Conservation (phyloP, 2,329 filamentous ascomycete species). For the Hypoxylon sp. region DNA sequence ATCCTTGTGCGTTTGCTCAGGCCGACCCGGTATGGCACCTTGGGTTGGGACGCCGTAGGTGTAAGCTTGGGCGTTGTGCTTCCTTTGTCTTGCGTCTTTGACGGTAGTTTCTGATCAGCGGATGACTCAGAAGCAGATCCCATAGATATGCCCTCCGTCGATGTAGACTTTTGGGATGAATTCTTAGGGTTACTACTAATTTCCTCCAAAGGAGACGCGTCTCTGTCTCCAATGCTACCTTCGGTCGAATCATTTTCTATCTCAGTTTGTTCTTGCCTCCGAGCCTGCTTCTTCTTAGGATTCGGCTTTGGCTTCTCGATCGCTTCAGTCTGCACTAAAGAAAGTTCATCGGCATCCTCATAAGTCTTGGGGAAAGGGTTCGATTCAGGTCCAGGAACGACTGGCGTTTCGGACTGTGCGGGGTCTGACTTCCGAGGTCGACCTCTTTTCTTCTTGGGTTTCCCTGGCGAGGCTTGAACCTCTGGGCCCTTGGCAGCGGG, state of each 20-base stretch:
- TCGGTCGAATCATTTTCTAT: not conserved
- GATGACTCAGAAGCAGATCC: conserved; percentile 19
- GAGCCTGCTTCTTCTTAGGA: conserved; percentile 26
- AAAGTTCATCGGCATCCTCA: conserved; percentile 14
- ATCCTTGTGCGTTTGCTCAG: conserved; percentile 64
- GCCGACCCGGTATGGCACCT: conserved; percentile 62
- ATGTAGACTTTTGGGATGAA: conserved; percentile 30
- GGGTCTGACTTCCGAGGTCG: conserved; percentile 51
- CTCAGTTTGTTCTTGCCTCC: conserved; percentile 25
- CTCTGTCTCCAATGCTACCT: conserved; percentile 8
- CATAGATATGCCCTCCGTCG: conserved; percentile 14
- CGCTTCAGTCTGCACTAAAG: conserved; percentile 13
- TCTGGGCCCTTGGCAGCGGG: conserved; percentile 27
- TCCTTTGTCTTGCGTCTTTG: conserved; percentile 40
- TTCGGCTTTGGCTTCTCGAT: conserved; percentile 23
- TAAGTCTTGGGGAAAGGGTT: not conserved
- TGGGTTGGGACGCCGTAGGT: conserved; percentile 51
- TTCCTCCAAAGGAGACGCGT: conserved; percentile 43
- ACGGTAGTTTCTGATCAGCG: conserved; percentile 23
- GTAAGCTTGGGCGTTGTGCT: conserved; percentile 39
- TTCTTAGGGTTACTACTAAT: conserved; percentile 42
- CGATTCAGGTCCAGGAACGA: conserved; percentile 12
- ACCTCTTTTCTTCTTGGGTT: conserved; percentile 54
- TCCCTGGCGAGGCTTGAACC: conserved; percentile 38
- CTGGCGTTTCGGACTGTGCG: conserved; percentile 32